Evolutionary conservation across 2,329 filamentous ascomycete genomes (phyloP).

Genomic region (Claviceps humidiphila): DNA sequence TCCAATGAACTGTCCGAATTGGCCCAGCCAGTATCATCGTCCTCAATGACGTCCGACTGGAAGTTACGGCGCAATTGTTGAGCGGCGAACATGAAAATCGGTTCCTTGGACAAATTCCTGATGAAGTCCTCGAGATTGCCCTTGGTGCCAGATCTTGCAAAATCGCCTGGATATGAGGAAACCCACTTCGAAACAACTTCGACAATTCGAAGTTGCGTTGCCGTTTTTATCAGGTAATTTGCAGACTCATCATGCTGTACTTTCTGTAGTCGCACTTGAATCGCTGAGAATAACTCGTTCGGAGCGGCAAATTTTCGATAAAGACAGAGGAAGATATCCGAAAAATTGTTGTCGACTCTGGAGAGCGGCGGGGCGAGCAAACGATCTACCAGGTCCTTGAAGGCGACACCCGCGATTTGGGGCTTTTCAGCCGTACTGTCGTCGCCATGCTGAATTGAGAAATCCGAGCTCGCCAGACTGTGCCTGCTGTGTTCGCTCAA

Average conservation of each 20-base stretch:
- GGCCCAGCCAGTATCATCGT: constrained; percentile 92
- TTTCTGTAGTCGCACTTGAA: constrained; percentile 63
- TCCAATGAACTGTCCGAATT: constrained; percentile 50
- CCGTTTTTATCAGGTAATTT: constrained; percentile 62
- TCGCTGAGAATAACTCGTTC: constrained; percentile 59
- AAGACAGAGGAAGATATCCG: constrained; percentile 76
- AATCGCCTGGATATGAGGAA: constrained; percentile 80
- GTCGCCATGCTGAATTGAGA: constrained; percentile 51
- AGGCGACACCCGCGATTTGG: constrained; percentile 39
- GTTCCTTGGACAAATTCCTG: constrained; percentile 55
- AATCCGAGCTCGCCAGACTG: constrained; percentile 58
- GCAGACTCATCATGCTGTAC: constrained; percentile 53
- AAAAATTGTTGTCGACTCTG: constrained; percentile 79
- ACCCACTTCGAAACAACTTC: constrained; percentile 84
- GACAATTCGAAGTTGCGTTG: constrained; percentile 71
- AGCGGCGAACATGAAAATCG: constrained; percentile 72
- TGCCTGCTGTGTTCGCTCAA: constrained; percentile 51
- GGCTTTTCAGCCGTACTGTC: constrained; percentile 41
- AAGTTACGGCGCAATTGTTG: constrained; percentile 75
- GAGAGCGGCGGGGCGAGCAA: constrained; percentile 70
- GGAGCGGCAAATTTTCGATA: constrained; percentile 91
- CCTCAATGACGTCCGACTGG: constrained; percentile 58
- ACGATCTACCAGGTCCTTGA: constrained; percentile 74
- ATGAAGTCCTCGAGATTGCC: constrained; percentile 65
- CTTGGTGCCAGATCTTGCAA: constrained; percentile 64